These are phyloP conservation scores for Spizellomyces punctatus DNA, from an alignment of 192 early-diverging fungal species.

Conservation along the genomic window DNA sequence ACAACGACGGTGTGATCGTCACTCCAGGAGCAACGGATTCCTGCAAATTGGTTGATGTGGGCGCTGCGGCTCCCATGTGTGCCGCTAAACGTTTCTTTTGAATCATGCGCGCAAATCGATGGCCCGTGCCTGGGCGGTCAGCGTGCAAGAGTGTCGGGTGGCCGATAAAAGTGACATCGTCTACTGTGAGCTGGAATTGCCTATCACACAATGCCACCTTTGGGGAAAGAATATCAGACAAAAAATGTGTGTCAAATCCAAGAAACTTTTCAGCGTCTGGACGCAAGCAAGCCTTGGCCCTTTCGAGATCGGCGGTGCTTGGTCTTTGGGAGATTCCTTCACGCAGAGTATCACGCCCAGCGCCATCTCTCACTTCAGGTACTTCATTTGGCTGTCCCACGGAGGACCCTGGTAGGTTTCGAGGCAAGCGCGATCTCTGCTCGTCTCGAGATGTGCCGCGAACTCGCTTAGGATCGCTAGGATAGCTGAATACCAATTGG, in stretches of 20 bases:
- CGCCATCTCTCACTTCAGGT: background rate
- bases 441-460: background rate
- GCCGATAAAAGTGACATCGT: conserved; percentile 78
- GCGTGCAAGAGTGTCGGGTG: conserved; percentile 67
- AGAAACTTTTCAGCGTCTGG: conserved; percentile 41
- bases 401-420: background rate
- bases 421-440: background rate
- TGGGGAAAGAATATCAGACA: conserved; percentile 87
- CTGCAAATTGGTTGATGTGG: background rate
- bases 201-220: conserved; percentile 77
- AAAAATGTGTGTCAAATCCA: conserved; percentile 73
- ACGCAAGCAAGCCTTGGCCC: background rate
- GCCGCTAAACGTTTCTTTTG: conserved; percentile 40
- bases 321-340: background rate
- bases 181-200: conserved; percentile 84
- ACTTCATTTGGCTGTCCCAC: background rate
- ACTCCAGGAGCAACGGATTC: background rate
- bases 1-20: conserved; percentile 1
- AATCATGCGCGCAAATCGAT: conserved; percentile 45
- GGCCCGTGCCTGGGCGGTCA: conserved; percentile 58
- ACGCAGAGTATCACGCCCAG: background rate
- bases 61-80: conserved; percentile 1
- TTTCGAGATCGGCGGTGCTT: background rate
- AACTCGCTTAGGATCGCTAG: conserved; percentile 35
- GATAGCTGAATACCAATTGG: conserved; percentile 77